Evolutionary conservation across 345 rosid genomes (phyloP).

Genomic region (Erysimum cheiranthoides): DNA sequence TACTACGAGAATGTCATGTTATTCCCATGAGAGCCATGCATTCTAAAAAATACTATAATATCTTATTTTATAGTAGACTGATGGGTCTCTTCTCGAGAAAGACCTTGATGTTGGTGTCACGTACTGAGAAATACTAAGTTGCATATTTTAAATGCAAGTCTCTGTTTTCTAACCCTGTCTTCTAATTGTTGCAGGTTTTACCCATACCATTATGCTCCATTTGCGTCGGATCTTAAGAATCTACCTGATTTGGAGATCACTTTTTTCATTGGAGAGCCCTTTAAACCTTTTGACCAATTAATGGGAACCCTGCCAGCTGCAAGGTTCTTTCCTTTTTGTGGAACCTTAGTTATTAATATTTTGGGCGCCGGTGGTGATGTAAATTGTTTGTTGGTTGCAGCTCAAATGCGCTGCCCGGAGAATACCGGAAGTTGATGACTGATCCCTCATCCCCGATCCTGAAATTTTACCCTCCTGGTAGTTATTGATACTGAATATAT

Average conservation of each 20-base stretch:
- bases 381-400: conserved; percentile 53
- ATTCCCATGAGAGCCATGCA: conserved; percentile 21
- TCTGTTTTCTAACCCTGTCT: conserved; percentile 17
- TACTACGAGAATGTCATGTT: conserved; percentile 6
- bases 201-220: conserved; percentile 98
- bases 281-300: conserved; percentile 98
- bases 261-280: conserved; percentile 86
- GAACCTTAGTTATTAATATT: conserved; percentile 21
- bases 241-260: conserved; percentile 84
- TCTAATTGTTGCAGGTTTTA: conserved; percentile 77
- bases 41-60: conserved; percentile 12
- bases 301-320: conserved; percentile 98
- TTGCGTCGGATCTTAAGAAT: conserved; percentile 94
- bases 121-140: conserved; percentile 10
- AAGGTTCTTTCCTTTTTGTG: conserved; percentile 54
- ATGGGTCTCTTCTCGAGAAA: conserved; percentile 22
- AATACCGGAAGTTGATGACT: conserved; percentile 78
- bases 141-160: conserved; percentile 15
- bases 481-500: background rate
- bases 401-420: conserved; percentile 85
- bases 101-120: conserved; percentile 27
- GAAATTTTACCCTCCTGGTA: conserved; percentile 88
- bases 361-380: conserved; percentile 27
- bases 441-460: conserved; percentile 80
- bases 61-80: conserved; percentile 22